These are phyloP conservation scores for Fomitopsis betulina DNA, from an alignment of 1,284 basidiomycete genomes.

Conservation along the genomic window DNA sequence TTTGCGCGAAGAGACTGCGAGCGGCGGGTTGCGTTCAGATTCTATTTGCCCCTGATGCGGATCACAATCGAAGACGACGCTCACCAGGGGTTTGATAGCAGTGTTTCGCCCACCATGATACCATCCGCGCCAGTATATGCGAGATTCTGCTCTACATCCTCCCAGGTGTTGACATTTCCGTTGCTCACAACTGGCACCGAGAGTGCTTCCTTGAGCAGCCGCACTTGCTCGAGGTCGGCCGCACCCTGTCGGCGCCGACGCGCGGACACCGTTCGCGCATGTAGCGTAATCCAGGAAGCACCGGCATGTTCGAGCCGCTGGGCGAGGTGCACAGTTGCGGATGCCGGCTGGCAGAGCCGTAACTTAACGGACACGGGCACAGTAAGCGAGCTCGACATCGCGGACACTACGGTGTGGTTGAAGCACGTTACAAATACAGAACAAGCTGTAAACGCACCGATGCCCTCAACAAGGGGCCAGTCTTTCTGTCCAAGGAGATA, in stretches of 20 bases:
- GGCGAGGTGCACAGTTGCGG: conserved; percentile 53
- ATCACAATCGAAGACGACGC: neutral
- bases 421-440: neutral
- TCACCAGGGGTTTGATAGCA: conserved; percentile 68
- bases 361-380: conserved; percentile 63
- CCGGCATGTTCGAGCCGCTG: conserved; percentile 55
- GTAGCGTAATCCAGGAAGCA: conserved; percentile 62
- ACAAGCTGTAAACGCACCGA: conserved; percentile 38
- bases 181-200: conserved; percentile 65
- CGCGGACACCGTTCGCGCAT: conserved; percentile 67
- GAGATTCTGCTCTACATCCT: conserved; percentile 52
- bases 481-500: conserved; percentile 68
- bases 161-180: conserved; percentile 64
- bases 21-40: conserved; percentile 12
- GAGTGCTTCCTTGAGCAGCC: conserved; percentile 45
- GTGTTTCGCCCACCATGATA: conserved; percentile 72
- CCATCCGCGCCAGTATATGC: conserved; percentile 62
- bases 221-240: conserved; percentile 60
- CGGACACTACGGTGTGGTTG: conserved; percentile 39
- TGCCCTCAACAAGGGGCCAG: conserved; percentile 59
- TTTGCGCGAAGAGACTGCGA: conserved; percentile 46
- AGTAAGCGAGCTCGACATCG: conserved; percentile 51
- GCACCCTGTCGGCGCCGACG: conserved; percentile 61
- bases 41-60: neutral
- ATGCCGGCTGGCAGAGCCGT: conserved; percentile 38